A percentile compares a stretch with the other conserved stretches of the same genome.
phyloP scores from a whole-genome alignment of 768 basidiomycete species.

The Tylopilus cervinicoccineus region DNA sequence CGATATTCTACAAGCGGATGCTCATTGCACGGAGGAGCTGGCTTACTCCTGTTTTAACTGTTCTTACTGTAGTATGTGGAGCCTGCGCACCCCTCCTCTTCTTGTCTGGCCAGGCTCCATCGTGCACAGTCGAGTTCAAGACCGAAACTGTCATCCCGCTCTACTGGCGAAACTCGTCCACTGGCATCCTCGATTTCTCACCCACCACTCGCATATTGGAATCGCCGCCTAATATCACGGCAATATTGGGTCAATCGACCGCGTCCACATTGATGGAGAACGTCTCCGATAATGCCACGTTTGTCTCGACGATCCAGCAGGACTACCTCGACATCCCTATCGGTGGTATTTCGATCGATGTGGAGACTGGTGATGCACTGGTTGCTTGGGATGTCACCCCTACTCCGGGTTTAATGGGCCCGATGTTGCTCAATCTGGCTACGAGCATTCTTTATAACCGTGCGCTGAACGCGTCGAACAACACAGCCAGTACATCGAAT shows the following conservation, averaged over 20 bases:
- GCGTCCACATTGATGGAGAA: constrained; percentile 34
- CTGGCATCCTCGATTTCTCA: constrained; percentile 31
- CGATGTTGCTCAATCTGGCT: constrained; percentile 61
- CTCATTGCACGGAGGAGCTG: constrained; percentile 64
- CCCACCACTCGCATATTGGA: constrained; percentile 38
- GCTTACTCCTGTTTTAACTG: constrained; percentile 56
- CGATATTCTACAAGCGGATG: constrained; percentile 69
- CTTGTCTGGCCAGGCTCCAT: constrained; percentile 46
- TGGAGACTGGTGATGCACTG: constrained; percentile 44
- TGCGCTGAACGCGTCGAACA: constrained; percentile 51
- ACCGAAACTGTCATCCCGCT: constrained; percentile 41
- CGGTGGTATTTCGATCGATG: constrained; percentile 67
- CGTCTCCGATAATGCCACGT: constrained; percentile 53
- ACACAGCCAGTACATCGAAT: constrained; percentile 36
- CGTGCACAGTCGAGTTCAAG: constrained; percentile 43
- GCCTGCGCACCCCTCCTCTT: constrained; percentile 67
- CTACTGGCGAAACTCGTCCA: constrained; percentile 50
- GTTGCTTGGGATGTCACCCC: constrained; percentile 70
- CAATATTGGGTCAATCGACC: constrained; percentile 42
- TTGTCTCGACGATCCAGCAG: constrained; percentile 48
- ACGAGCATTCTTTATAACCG: constrained; percentile 64
- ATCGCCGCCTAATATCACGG: constrained; percentile 52
- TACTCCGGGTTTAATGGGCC: constrained; percentile 53
- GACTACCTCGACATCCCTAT: constrained; percentile 53
- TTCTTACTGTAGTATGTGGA: constrained; percentile 55